These are phyloP conservation scores for Alternaria arborescens DNA, from an alignment of 2,329 filamentous ascomycete species.

Conservation along the genomic window DNA sequence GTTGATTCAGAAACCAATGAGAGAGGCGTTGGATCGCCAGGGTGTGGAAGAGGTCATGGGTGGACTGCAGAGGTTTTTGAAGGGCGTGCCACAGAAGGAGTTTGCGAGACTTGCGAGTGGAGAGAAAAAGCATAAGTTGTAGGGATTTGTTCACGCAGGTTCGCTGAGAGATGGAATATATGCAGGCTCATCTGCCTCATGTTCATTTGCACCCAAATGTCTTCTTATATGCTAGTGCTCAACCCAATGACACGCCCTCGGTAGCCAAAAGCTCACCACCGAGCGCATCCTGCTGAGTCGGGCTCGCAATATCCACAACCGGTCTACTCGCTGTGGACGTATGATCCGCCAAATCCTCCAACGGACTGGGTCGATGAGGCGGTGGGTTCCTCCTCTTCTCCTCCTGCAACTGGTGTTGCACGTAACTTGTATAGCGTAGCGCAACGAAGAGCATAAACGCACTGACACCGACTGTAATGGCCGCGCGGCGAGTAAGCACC, in stretches of 20 bases:
- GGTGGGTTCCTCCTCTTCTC: constrained; percentile 50
- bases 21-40: constrained; percentile 76
- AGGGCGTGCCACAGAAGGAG: constrained; percentile 84
- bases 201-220: not conserved
- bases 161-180: not conserved
- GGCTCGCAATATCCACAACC: constrained; percentile 10
- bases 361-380: constrained; percentile 21
- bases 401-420: constrained; percentile 50
- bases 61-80: constrained; percentile 81
- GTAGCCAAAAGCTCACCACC: constrained; percentile 44
- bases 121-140: constrained; percentile 95
- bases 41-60: constrained; percentile 86
- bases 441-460: constrained; percentile 56
- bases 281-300: constrained; percentile 27
- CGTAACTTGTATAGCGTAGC: constrained; percentile 52
- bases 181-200: not conserved
- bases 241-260: constrained; percentile 46
- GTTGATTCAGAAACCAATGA: constrained; percentile 77
- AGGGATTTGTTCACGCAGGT: constrained; percentile 23
- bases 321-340: constrained; percentile 1
- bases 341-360: constrained; percentile 18
- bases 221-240: not conserved
- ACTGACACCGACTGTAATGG: constrained; percentile 63
- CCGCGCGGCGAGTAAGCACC: constrained; percentile 75
- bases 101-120: constrained; percentile 85